Evolutionary conservation across 2,329 filamentous ascomycete species (phyloP), one percentile per base, ranked within the genome.

Genomic region (Botryosphaeria agaves): DNA sequence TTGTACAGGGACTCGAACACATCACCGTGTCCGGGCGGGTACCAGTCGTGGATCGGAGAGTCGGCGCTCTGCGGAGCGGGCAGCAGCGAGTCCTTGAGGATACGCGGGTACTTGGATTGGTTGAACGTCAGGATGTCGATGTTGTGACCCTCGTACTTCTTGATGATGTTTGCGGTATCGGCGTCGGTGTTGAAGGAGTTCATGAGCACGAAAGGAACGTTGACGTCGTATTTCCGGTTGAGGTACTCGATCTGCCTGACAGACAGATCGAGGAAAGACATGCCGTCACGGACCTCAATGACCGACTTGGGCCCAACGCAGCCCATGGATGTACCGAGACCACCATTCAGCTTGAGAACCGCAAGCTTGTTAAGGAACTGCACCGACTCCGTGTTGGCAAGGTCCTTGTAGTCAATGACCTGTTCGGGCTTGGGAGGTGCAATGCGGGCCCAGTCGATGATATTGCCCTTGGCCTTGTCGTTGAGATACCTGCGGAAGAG

Each of bases 121-220:
- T 98, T 98, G 76, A 98, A 98, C 55, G 89, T 95, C 56, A 95
- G 69, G 57, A 98, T 95, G 55, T 98, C 89, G 51, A 98, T 91
- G 57, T 94, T 94, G 73, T 98, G 89, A 41, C 89, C 89, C 66
- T 98, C 87, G 64, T 95, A 98, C 69, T 98, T 98, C 76, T 98
- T 98, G 69, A 98, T 98, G 62, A 98, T 98, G 61, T 83, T 84
- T 39, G 85, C 84, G 30, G 89, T 98, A 54, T 98, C 89, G 48
- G 87, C 74, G 57, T 98, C 85, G 55, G 89, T 98, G 73, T 98
- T 98, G 80, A 98, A 98, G 33, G 89, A 95, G 76, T 98, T 98
- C 89, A 98, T 98, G 47, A 98, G 76, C 44, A 98, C 76, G 60
- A 98, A 94, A 29, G 89, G 89, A 19, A 98, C 89, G 55, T 94